These are phyloP conservation scores for Lipomyces sp. DNA, from an alignment of 805 yeast genomes.

Conservation along the genomic window DNA sequence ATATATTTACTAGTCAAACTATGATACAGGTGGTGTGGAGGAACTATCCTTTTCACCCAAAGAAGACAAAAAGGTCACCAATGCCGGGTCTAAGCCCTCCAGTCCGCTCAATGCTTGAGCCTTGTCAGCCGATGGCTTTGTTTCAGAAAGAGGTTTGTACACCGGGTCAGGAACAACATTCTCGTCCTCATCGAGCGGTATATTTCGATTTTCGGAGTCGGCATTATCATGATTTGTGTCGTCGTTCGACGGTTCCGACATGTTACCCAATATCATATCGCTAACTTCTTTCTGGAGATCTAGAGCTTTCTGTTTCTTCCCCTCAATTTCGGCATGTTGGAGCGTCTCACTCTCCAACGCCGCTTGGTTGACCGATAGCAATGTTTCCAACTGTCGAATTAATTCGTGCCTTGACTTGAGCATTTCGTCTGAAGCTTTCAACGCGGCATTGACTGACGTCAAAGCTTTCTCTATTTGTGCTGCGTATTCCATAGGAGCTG, in stretches of 20 bases:
- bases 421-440: slow-evolving; percentile 41
- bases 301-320: slow-evolving; percentile 40
- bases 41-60: slow-evolving; percentile 13
- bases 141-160: slow-evolving; percentile 14
- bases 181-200: slow-evolving; percentile 11
- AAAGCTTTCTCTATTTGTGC: slow-evolving; percentile 40
- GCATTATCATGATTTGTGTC: slow-evolving; percentile 4
- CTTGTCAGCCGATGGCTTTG: slow-evolving; percentile 8
- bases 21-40: background rate
- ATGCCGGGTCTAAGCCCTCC: slow-evolving; percentile 31
- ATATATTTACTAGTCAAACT: background rate
- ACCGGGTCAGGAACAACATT: slow-evolving; percentile 26
- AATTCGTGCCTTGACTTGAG: slow-evolving; percentile 39
- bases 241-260: slow-evolving; percentile 5
- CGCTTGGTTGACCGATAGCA: slow-evolving; percentile 42
- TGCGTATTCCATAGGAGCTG: slow-evolving; percentile 46
- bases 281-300: slow-evolving; percentile 16
- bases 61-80: slow-evolving; percentile 30
- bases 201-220: background rate
- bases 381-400: slow-evolving; percentile 42
- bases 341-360: slow-evolving; percentile 41
- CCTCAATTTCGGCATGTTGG: slow-evolving; percentile 41
- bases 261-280: slow-evolving; percentile 23
- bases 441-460: slow-evolving; percentile 39
- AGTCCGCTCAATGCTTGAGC: slow-evolving; percentile 3